Percentiles rank a stretch among this genome's conserved stretches.
Conservation (phyloP, 2,329 filamentous ascomycete species). For the Cladorrhinum sp. region DNA sequence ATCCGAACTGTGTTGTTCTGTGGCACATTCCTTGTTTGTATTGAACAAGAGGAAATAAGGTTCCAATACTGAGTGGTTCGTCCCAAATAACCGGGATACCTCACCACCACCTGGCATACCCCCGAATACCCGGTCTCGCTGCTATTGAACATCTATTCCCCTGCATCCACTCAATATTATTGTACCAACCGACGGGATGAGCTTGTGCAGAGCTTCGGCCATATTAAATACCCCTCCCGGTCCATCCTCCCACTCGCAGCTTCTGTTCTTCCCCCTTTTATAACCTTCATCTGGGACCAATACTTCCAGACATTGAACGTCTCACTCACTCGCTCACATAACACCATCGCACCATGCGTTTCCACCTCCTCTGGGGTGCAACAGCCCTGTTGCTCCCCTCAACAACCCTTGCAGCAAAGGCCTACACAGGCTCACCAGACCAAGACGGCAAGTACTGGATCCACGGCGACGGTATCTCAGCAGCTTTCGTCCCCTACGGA, state of each 20-base stretch:
- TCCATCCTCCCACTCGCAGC: not conserved
- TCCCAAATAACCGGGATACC: conserved; percentile 8
- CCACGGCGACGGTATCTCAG: conserved; percentile 62
- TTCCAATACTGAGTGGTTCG: not conserved
- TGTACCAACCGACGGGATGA: not conserved
- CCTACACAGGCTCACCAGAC: conserved; percentile 40
- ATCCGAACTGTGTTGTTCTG: not conserved
- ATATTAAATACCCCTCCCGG: not conserved
- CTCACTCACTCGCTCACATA: not conserved
- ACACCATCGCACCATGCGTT: conserved; percentile 14
- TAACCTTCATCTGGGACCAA: not conserved
- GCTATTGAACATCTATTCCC: not conserved
- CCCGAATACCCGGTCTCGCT: not conserved
- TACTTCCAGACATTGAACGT: not conserved
- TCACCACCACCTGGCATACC: conserved; percentile 1
- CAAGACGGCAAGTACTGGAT: conserved; percentile 70
- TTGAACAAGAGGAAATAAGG: conserved; percentile 3
- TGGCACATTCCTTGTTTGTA: conserved; percentile 2
- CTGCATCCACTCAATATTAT: not conserved
- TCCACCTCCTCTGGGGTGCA: conserved; percentile 22
- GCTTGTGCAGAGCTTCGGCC: not conserved
- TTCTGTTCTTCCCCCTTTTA: not conserved
- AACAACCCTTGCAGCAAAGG: conserved; percentile 24
- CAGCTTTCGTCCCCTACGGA: conserved; percentile 70
- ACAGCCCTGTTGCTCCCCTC: conserved; percentile 34